phyloP scores from a whole-genome alignment of 257 asterid species.

The Solanum rostratum region DNA sequence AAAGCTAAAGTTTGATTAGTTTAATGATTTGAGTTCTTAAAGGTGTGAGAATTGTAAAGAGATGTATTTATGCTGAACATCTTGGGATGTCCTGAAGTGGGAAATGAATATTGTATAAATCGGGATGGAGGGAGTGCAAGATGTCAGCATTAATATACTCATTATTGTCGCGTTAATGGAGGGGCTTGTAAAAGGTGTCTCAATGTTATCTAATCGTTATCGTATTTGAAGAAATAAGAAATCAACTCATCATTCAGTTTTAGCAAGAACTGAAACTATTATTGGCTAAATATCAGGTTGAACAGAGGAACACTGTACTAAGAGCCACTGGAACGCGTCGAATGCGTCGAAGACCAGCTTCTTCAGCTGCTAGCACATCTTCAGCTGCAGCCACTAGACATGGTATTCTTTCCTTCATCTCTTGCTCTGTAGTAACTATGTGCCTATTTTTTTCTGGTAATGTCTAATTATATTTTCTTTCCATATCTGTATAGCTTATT shows the following conservation, averaged over 20 bases:
- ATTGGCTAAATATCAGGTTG: slow-evolving; percentile 18
- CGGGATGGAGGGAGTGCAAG: not conserved
- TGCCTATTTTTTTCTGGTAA: not conserved
- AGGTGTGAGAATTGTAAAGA: not conserved
- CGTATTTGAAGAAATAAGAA: not conserved
- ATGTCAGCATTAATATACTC: not conserved
- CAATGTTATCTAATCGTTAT: not conserved
- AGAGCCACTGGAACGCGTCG: slow-evolving; percentile 52
- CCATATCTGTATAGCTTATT: not conserved
- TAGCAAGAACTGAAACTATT: not conserved
- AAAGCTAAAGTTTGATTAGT: not conserved
- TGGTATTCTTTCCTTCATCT: slow-evolving; percentile 25
- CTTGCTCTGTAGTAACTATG: not conserved
- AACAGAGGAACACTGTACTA: slow-evolving; percentile 57
- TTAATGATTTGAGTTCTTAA: not conserved
- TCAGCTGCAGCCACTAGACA: slow-evolving; percentile 52
- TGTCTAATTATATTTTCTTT: not conserved
- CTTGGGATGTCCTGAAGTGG: not conserved
- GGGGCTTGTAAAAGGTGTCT: not conserved
- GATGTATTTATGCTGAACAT: not conserved
- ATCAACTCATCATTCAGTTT: not conserved
- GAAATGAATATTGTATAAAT: not conserved
- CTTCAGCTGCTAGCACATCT: slow-evolving; percentile 77
- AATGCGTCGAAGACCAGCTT: slow-evolving; percentile 71
- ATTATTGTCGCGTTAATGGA: not conserved